These are phyloP conservation scores for Eucalyptus albens DNA, from an alignment of 345 rosid genomes.

Conservation along the genomic window DNA sequence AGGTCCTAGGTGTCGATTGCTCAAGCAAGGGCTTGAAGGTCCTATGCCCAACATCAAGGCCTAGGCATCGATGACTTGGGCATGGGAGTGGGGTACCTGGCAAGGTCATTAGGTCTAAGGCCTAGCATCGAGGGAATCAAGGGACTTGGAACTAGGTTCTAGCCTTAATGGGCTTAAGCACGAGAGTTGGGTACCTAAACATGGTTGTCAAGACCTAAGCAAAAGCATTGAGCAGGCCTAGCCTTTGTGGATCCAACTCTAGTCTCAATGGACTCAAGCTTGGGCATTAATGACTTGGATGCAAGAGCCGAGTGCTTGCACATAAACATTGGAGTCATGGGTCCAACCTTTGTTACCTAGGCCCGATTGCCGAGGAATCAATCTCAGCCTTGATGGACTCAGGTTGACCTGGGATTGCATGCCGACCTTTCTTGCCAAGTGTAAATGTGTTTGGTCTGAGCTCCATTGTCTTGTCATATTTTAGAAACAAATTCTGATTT, in stretches of 20 bases:
- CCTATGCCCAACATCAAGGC: neutral
- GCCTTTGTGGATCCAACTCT: neutral
- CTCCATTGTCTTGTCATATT: neutral
- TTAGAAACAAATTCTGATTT: neutral
- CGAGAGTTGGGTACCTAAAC: neutral
- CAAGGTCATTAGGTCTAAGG: neutral
- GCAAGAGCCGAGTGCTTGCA: neutral
- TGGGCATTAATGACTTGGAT: neutral
- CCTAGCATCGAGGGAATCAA: fast-evolving
- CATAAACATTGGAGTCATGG: neutral
- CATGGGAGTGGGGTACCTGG: neutral
- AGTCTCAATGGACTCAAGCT: neutral
- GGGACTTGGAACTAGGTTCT: neutral
- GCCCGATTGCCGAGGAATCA: neutral
- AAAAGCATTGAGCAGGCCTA: neutral
- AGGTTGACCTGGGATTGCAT: fast-evolving
- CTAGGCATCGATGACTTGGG: neutral
- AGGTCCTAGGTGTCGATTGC: neutral
- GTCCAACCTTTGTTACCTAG: neutral
- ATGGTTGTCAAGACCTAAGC: neutral
- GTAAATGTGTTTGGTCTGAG: neutral
- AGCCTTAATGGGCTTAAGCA: neutral
- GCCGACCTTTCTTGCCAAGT: neutral
- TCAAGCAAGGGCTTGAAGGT: neutral
- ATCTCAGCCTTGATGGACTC: neutral